Conservation (phyloP, 1,139 yeast genomes). For the Scheffersomyces quercinus region DNA sequence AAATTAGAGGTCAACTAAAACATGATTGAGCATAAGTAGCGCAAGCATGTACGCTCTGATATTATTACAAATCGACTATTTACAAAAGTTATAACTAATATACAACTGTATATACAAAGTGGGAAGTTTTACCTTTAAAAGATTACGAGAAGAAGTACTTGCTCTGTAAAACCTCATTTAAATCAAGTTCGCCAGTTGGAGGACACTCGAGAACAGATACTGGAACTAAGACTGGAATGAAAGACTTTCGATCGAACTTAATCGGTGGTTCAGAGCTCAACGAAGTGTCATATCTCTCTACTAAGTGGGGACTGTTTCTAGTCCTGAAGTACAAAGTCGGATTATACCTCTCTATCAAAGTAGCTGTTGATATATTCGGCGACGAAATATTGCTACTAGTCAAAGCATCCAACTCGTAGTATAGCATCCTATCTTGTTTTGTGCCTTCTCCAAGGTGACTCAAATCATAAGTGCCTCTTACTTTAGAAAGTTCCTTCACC, state of each 20-base stretch:
- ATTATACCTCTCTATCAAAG: slow-evolving; percentile 4
- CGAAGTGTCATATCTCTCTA: neutral
- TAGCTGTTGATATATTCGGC: neutral
- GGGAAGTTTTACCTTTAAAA: slow-evolving; percentile 6
- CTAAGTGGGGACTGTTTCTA: neutral
- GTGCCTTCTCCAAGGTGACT: neutral
- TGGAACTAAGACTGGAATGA: slow-evolving; percentile 20
- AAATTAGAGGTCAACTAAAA: neutral
- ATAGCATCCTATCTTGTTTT: slow-evolving; percentile 8
- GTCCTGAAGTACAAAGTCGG: slow-evolving; percentile 4
- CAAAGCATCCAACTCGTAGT: slow-evolving; percentile 14
- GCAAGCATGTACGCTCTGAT: slow-evolving; percentile 32
- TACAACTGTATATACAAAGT: slow-evolving; percentile 25
- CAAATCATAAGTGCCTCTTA: slow-evolving; percentile 13
- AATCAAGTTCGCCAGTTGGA: slow-evolving; percentile 32
- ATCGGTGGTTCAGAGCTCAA: neutral
- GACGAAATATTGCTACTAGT: slow-evolving; percentile 2
- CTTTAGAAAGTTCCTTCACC: slow-evolving; percentile 9
- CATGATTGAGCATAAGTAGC: slow-evolving; percentile 35
- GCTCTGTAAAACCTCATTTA: slow-evolving; percentile 33
- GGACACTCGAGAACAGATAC: slow-evolving; percentile 33
- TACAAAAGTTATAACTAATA: slow-evolving; percentile 28
- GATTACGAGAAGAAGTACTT: slow-evolving; percentile 39
- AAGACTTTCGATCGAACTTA: slow-evolving; percentile 5
- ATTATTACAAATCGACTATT: slow-evolving; percentile 35